A percentile compares a stretch with the other conserved stretches of the same genome.
Evolutionary conservation across 73 alveolate species (phyloP).

Genomic region (Paramecium primaurelia): DNA sequence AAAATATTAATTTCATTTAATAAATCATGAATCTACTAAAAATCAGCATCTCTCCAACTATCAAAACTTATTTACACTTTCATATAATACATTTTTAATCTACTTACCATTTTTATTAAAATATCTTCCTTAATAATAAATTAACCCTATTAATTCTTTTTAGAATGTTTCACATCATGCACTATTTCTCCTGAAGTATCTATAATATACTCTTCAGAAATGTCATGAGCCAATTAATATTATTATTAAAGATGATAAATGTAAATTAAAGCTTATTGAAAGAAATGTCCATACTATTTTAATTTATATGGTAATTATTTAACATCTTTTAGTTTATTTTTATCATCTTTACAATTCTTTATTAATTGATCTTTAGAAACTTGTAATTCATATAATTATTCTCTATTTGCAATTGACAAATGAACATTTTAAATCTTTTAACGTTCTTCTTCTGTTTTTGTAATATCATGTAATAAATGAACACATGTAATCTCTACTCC

Average conservation of each 20-base stretch:
- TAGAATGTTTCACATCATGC: background rate
- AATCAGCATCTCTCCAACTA: background rate
- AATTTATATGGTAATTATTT: background rate
- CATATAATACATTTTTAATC: background rate
- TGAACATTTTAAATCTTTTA: background rate
- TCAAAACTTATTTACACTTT: background rate
- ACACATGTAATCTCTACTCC: background rate
- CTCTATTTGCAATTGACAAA: background rate
- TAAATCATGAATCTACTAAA: background rate
- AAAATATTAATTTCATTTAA: background rate
- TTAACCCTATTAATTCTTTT: background rate
- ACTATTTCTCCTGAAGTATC: background rate
- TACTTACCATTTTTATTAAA: background rate
- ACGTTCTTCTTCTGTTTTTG: background rate
- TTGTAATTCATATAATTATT: background rate
- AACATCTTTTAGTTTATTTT: background rate
- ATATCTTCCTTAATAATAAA: background rate
- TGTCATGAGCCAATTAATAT: background rate
- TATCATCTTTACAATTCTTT: background rate
- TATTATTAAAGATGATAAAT: background rate
- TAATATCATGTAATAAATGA: background rate
- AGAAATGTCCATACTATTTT: background rate
- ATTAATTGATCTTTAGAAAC: background rate
- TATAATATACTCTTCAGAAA: background rate
- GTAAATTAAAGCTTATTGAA: background rate